Evolutionary conservation across 768 basidiomycete genomes (phyloP), one percentile per base, ranked within the genome.

Genomic region (Rhodotorula paludigena): DNA sequence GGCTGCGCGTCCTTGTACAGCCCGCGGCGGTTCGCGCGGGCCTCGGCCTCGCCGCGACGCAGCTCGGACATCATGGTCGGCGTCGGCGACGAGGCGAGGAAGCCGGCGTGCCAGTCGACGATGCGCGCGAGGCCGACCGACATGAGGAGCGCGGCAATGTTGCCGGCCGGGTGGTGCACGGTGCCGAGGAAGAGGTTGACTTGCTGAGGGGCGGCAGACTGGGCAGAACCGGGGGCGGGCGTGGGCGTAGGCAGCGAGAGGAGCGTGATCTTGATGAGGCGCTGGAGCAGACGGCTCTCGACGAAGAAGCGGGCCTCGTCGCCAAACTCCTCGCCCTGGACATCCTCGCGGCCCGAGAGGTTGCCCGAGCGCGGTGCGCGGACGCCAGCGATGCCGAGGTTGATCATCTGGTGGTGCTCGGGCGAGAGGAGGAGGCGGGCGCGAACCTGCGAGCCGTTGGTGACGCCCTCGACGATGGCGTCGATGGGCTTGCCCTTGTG

Each of bases 61-160:
- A 97, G 83, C 48, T 85, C 86, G 74, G 93, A 91, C 85, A 97
- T 90, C 58, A 83, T 66, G 6, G 48, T 51, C 10, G 65, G 64
- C 1, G 57, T 62, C 30, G 66, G 66, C 20, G 66, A 81, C 60
- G 82, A 84, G 1, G 90, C 86, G 30, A 99, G 85, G 84, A 98
- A 88, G 30, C 93, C 93, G 23, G 94, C 92, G 77, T 99, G 94
- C 93, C 93, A 97, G 77, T 94, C 93, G 65, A 98, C 87, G 57
- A 97, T 84, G 64, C 90, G 87, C 25, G 93, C 94, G 3, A 97
- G 82, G 36, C 94, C 93, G 52, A 85, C 84, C 8, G 83, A 84
- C 36, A 91, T 86, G 45, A 99, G 82, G 78, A 89, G 86, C 73
- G 94, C 90, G 20, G 92, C 92, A 33, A 99, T 87, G 78, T 96